Evolutionary conservation across 2,329 filamentous ascomycete species (phyloP).

Genomic region (Tolypocladium cylindrosporum): DNA sequence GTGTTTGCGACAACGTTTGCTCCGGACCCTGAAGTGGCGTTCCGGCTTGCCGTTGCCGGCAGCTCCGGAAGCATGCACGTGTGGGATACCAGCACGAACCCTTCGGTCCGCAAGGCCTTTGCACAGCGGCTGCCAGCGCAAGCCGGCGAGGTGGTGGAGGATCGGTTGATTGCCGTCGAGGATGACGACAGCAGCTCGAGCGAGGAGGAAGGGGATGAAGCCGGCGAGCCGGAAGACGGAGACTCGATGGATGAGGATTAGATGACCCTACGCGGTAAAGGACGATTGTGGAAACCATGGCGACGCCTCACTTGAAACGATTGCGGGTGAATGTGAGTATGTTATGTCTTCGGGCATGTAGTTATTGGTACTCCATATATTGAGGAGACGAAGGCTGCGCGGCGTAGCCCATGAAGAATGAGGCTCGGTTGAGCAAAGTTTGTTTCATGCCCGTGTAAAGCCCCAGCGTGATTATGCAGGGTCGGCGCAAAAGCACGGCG

Average conservation of each 20-base stretch:
- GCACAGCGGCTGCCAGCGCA: constrained; percentile 52
- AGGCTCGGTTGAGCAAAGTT: not conserved
- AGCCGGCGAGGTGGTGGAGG: constrained; percentile 51
- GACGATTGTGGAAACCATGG: not conserved
- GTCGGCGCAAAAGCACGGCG: not conserved
- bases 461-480: not conserved
- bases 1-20: constrained; percentile 88
- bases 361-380: not conserved
- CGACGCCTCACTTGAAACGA: not conserved
- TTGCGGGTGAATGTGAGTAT: not conserved
- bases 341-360: not conserved
- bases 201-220: constrained; percentile 40
- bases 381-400: not conserved
- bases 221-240: constrained; percentile 31
- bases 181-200: constrained; percentile 59
- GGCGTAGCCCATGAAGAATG: not conserved
- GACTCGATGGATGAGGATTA: constrained; percentile 16
- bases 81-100: constrained; percentile 95
- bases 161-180: constrained; percentile 67
- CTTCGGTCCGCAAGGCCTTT: constrained; percentile 75
- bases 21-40: constrained; percentile 82
- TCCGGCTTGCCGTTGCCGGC: constrained; percentile 84
- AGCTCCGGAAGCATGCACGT: constrained; percentile 89
- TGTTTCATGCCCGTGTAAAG: not conserved
- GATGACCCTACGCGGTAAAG: not conserved